Percentiles rank a stretch among this genome's conserved stretches.
These are phyloP conservation scores for Xylaria scruposa DNA, from an alignment of 495 filamentous ascomycete species.

Conservation along the genomic window DNA sequence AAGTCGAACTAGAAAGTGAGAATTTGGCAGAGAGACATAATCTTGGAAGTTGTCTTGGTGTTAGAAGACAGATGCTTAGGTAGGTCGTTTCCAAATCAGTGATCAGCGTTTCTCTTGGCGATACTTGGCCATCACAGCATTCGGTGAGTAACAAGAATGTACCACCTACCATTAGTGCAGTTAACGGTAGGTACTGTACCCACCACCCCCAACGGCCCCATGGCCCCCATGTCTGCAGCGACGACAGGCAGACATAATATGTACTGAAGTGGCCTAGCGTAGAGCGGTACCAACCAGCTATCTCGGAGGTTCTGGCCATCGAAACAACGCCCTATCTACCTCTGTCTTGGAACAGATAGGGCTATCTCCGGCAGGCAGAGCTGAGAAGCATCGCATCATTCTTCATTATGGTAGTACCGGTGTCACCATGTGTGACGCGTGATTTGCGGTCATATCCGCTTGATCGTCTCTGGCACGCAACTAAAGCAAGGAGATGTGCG, in stretches of 20 bases:
- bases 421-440: neutral
- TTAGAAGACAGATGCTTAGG: slow-evolving; percentile 3
- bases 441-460: neutral
- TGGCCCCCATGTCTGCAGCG: neutral
- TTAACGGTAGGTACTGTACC: neutral
- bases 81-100: slow-evolving; percentile 21
- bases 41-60: slow-evolving; percentile 5
- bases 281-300: neutral
- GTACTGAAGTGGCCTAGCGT: neutral
- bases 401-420: neutral
- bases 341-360: neutral
- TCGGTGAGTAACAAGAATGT: neutral
- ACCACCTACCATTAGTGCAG: neutral
- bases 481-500: neutral
- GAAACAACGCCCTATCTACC: neutral
- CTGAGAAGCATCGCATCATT: neutral
- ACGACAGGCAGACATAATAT: neutral
- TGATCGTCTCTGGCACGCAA: neutral
- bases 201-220: neutral
- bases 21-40: neutral
- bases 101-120: slow-evolving; percentile 22
- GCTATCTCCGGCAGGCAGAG: slow-evolving; percentile 10
- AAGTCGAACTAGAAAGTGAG: neutral
- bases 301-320: neutral
- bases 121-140: neutral